Conservation (phyloP, 768 basidiomycete species). For the Lactarius akahatsu region DNA sequence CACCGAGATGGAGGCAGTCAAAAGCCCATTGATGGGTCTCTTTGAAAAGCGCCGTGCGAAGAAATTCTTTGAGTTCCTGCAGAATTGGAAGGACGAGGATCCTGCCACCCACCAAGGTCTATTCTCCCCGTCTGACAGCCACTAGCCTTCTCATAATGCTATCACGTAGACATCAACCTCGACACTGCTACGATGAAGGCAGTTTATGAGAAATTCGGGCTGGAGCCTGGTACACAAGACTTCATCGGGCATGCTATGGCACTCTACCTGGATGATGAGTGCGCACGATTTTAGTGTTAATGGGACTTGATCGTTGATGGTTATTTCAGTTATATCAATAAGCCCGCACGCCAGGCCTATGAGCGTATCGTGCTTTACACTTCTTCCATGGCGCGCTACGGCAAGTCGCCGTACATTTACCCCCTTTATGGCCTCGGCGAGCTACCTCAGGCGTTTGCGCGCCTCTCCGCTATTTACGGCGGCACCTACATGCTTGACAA, state of each 20-base stretch:
- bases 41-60: constrained; percentile 98
- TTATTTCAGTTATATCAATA: constrained; percentile 77
- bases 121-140: constrained; percentile 24
- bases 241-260: constrained; percentile 99
- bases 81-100: constrained; percentile 93
- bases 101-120: constrained; percentile 94
- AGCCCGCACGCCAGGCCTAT: constrained; percentile 86
- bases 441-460: constrained; percentile 97
- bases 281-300: constrained; percentile 37
- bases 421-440: constrained; percentile 98
- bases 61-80: constrained; percentile 98
- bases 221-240: constrained; percentile 97
- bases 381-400: constrained; percentile 97
- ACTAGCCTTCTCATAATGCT: background rate
- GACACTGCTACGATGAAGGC: constrained; percentile 91
- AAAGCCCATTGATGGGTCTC: constrained; percentile 94
- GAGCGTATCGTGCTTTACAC: constrained; percentile 97
- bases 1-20: constrained; percentile 96
- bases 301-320: constrained; percentile 6
- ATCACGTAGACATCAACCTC: constrained; percentile 69
- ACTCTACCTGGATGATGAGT: constrained; percentile 97
- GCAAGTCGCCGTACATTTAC: constrained; percentile 99
- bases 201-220: constrained; percentile 95
- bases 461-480: constrained; percentile 96
- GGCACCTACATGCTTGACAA: constrained; percentile 99